Conservation (phyloP, 2,329 filamentous ascomycete species). For the Colletotrichum tofieldiae region DNA sequence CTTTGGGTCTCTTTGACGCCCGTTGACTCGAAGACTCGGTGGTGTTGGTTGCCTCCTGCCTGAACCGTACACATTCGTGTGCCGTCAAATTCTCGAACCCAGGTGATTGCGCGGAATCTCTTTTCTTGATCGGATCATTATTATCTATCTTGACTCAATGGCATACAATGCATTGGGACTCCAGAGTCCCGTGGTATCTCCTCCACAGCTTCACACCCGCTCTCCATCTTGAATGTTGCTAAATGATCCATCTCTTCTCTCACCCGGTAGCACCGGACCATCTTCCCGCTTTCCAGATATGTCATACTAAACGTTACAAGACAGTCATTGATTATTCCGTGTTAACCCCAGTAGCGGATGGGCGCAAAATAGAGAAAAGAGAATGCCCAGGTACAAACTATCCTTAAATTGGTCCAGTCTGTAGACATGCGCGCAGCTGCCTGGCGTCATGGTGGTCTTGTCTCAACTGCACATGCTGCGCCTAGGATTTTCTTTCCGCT, state of each 20-base stretch:
- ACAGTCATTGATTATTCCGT: neutral
- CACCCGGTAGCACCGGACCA: neutral
- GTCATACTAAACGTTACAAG: neutral
- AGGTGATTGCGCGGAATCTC: neutral
- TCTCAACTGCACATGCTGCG: slow-evolving; percentile 8
- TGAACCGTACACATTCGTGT: neutral
- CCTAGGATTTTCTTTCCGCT: slow-evolving; percentile 10
- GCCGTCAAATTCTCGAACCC: neutral
- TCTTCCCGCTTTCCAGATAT: neutral
- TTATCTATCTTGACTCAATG: slow-evolving; percentile 26
- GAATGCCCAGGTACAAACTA: slow-evolving; percentile 5
- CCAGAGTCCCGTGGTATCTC: slow-evolving; percentile 19
- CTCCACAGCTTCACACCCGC: neutral
- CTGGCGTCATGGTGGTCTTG: slow-evolving; percentile 10
- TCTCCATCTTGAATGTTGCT: neutral
- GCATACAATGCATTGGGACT: neutral
- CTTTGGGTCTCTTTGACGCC: neutral
- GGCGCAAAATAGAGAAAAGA: neutral
- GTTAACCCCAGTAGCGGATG: neutral
- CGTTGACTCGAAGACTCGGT: neutral
- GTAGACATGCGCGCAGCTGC: slow-evolving; percentile 18
- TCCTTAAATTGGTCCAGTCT: slow-evolving; percentile 29
- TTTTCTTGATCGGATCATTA: neutral
- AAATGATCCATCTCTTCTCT: neutral
- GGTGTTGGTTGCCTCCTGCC: too few species aligned